A percentile compares a stretch with the other conserved stretches of the same genome.
These are phyloP conservation scores for Syzygium jambos DNA, from an alignment of 345 rosid species.

Conservation along the genomic window DNA sequence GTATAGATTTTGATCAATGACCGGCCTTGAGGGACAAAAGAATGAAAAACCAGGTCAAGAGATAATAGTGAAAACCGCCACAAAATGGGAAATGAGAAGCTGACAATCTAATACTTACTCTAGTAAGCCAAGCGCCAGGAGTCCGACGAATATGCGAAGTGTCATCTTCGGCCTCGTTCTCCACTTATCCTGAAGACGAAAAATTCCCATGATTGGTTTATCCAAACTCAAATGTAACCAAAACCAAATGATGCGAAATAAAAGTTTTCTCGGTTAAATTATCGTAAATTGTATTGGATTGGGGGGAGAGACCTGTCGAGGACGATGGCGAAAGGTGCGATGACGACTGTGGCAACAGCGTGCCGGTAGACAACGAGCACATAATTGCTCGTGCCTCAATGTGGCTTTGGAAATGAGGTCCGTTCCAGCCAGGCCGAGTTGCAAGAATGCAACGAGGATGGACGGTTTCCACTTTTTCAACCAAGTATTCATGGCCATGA, in stretches of 20 bases:
- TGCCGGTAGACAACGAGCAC: slow-evolving; percentile 28
- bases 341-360: slow-evolving; percentile 1
- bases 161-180: slow-evolving; percentile 56
- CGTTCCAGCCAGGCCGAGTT: slow-evolving; percentile 3
- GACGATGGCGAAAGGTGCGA: slow-evolving; percentile 2
- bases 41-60: too few relatives aligned
- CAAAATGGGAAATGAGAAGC: too few relatives aligned
- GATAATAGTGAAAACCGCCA: too few relatives aligned
- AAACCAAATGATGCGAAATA: too few relatives aligned
- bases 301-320: not conserved
- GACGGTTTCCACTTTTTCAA: slow-evolving; percentile 8
- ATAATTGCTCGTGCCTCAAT: slow-evolving; percentile 29
- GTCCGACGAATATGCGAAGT: slow-evolving; percentile 8
- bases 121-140: slow-evolving; percentile 47
- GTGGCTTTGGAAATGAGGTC: slow-evolving; percentile 5
- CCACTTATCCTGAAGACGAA: not conserved
- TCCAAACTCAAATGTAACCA: too few relatives aligned
- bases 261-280: too few relatives aligned
- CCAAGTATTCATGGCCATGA: too few relatives aligned
- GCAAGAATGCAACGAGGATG: not conserved
- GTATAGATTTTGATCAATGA: too few relatives aligned
- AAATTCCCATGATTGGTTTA: too few relatives aligned
- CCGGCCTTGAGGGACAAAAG: too few relatives aligned
- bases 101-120: slow-evolving; percentile 37
- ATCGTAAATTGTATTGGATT: too few relatives aligned